These are phyloP conservation scores for Letharia columbiana DNA, from an alignment of 495 filamentous ascomycete species.

Conservation along the genomic window DNA sequence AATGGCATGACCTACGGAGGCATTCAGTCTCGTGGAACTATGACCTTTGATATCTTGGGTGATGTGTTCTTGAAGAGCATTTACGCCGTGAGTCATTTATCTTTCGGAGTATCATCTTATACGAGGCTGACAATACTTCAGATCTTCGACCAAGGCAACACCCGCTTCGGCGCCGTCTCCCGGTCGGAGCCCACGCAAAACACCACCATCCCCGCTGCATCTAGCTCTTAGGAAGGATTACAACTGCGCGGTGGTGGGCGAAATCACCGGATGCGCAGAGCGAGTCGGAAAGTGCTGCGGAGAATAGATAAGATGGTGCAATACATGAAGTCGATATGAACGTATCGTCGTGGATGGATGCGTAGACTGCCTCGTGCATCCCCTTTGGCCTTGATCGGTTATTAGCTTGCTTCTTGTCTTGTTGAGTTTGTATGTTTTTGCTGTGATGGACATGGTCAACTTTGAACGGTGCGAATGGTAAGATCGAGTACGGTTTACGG, in stretches of 20 bases:
- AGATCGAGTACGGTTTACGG: neutral
- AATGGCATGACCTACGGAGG: conserved; percentile 60
- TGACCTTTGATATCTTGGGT: conserved; percentile 65
- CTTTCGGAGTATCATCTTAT: neutral
- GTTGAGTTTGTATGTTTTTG: neutral
- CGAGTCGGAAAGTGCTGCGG: neutral
- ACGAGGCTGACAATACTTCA: conserved; percentile 25
- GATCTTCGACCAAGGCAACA: conserved; percentile 71
- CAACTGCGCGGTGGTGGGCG: neutral
- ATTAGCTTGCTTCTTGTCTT: neutral
- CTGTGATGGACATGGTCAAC: too few species aligned
- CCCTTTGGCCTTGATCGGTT: neutral
- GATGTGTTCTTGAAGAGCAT: conserved; percentile 68
- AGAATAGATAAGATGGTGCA: neutral
- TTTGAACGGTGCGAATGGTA: too few species aligned
- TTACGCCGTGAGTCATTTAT: conserved; percentile 52
- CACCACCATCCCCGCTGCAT: conserved; percentile 18
- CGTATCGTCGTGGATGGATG: neutral
- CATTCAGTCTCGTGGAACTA: conserved; percentile 60
- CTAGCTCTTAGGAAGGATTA: conserved; percentile 7
- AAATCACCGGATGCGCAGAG: neutral
- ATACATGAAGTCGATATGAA: neutral
- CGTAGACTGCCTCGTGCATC: neutral
- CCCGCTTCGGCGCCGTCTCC: conserved; percentile 60
- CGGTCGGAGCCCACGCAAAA: conserved; percentile 45